Evolutionary conservation across 176 grass and related monocot genomes (phyloP).

Genomic region (Themeda triandra): DNA sequence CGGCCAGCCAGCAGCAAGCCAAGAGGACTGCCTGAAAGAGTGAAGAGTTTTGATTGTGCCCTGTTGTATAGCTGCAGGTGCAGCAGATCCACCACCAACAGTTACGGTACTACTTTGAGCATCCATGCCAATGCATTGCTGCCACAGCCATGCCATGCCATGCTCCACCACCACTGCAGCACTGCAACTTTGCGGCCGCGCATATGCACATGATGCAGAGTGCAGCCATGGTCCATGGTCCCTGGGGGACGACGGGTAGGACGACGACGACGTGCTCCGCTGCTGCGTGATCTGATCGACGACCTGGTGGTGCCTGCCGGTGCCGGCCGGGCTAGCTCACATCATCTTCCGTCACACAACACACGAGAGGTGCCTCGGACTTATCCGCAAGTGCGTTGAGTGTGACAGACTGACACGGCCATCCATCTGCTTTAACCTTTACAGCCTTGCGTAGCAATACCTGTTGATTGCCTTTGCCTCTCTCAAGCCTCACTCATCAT

Average conservation of each 20-base stretch:
- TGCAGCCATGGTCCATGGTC: too few species aligned
- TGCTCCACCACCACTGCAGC: not conserved
- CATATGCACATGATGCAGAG: too few species aligned
- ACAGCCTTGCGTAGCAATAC: not conserved
- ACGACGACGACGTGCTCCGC: not conserved
- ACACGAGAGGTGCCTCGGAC: too few species aligned
- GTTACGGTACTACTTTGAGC: too few species aligned
- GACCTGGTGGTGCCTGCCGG: not conserved
- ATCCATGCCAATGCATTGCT: not conserved
- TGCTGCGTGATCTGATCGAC: not conserved
- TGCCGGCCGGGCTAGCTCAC: not conserved
- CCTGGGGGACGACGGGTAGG: too few species aligned
- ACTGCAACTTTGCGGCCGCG: not conserved
- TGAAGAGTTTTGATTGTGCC: not conserved
- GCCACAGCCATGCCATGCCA: not conserved
- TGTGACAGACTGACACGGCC: not conserved
- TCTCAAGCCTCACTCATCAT: too few species aligned
- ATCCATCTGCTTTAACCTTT: not conserved
- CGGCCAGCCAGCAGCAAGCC: too few species aligned
- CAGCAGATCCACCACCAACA: not conserved
- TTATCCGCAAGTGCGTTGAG: not conserved
- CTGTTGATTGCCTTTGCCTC: too few species aligned
- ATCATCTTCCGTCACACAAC: not conserved
- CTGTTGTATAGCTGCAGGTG: not conserved
- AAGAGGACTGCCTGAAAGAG: too few species aligned